Base-by-base conservation (phyloP, 768 basidiomycete genomes). In the Suillus subaureus region DNA sequence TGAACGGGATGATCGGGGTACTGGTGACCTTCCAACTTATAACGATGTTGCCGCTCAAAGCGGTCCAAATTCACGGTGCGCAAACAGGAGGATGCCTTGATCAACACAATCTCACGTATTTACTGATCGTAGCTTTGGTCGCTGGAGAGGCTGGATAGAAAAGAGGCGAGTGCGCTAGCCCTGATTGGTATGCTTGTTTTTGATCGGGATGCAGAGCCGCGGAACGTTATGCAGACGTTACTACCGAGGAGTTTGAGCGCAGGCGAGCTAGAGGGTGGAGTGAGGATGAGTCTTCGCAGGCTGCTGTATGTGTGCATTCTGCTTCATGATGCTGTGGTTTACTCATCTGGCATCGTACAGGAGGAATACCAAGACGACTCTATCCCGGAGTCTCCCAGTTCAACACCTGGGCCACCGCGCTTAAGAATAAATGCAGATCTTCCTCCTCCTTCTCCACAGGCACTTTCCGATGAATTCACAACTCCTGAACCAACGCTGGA, bases 81-180 rank as follows among this genome's bases (percentile, higher is more conserved):
- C 61, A 67, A 23, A 64, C 54, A 67, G 54, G 64, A 49, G n/a
- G 55, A 51, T 47, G 21, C 8, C 12, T 21, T 31, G 31, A 33
- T 55, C 11, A 28, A 28, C 40, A 18, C 18, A 42, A 60, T 60
- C 58, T 60, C n/a, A 62, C 67, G 16, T 67, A 64, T 62, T 69
- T 23, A 62, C 26, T 63, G n/a, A 35, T 43, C 23, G 11, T 70
- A 94, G 93, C 71, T 94, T 94, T 70, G 93, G 93, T 23, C 82
- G 93, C 65, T 95, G 93, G 93, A 85, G 84, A 73, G 87, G 88
- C 7, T 95, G 93, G 93, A 91, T 95, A 64, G 93, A 95, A 80
- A 95, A 94, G 77, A 84, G 93, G 92, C 89, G 68, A 58, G 78
- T 67, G 6, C 18, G 13, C 26, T 31, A 28, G 58, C 11, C 8